Evolutionary conservation across 2,329 filamentous ascomycete genomes (phyloP).

Genomic region (Fusarium redolens): DNA sequence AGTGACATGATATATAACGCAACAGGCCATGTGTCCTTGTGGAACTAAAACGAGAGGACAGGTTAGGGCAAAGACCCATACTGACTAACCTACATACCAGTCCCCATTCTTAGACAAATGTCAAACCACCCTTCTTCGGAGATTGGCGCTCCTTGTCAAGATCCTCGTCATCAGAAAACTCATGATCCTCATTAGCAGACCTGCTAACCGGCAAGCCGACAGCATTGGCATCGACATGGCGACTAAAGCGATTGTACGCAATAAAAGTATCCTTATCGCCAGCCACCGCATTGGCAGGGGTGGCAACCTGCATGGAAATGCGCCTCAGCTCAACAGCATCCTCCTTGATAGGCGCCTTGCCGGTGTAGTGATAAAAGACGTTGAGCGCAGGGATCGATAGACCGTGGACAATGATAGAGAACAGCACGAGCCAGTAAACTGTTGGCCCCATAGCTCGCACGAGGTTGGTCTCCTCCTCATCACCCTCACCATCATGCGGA

Average conservation of each 20-base stretch:
- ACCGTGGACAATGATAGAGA: slow-evolving; percentile 44
- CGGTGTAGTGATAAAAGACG: slow-evolving; percentile 25
- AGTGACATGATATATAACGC: not conserved
- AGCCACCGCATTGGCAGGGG: not conserved
- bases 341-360: slow-evolving; percentile 53
- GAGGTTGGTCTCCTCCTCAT: slow-evolving; percentile 50
- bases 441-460: slow-evolving; percentile 53
- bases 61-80: not conserved
- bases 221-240: not conserved
- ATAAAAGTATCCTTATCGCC: slow-evolving; percentile 6
- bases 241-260: slow-evolving; percentile 29
- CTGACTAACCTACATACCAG: not conserved
- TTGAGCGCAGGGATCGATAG: slow-evolving; percentile 57
- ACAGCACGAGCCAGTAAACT: slow-evolving; percentile 55
- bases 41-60: slow-evolving; percentile 4
- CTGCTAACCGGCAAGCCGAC: not conserved
- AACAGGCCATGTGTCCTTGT: not conserved
- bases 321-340: slow-evolving; percentile 13
- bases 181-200: not conserved
- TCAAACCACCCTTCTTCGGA: not conserved
- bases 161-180: not conserved
- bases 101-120: not conserved
- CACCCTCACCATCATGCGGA: slow-evolving; percentile 49
- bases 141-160: not conserved
- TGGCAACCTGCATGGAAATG: not conserved